Percentiles rank a stretch among this genome's conserved stretches.
These are phyloP conservation scores for Candida maesae DNA, from an alignment of 805 yeast genomes.

Conservation along the genomic window DNA sequence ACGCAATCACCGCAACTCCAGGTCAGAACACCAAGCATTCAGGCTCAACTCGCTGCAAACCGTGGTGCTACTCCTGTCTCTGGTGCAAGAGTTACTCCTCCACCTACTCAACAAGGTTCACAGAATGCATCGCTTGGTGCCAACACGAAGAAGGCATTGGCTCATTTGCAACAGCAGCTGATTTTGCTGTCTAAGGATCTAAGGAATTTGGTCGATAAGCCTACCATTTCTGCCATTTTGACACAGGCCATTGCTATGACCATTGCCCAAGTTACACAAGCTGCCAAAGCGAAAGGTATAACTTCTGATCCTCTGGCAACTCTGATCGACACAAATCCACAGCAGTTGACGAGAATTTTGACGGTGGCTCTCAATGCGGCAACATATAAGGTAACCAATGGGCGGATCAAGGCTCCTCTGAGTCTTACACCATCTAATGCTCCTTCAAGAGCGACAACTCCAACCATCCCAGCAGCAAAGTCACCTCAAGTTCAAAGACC, in stretches of 20 bases:
- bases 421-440: constrained; percentile 25
- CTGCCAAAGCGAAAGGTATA: constrained; percentile 81
- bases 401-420: constrained; percentile 43
- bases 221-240: constrained; percentile 75
- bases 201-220: constrained; percentile 70
- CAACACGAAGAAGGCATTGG: constrained; percentile 57
- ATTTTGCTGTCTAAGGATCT: constrained; percentile 70
- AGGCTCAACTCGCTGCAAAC: constrained; percentile 31
- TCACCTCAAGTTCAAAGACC: constrained; percentile 2
- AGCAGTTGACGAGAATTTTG: constrained; percentile 70
- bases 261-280: constrained; percentile 83
- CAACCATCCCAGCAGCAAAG: too few species aligned
- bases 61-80: constrained; percentile 24
- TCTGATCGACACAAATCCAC: constrained; percentile 76
- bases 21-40: constrained; percentile 25
- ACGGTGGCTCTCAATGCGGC: constrained; percentile 82
- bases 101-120: constrained; percentile 25
- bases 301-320: constrained; percentile 75
- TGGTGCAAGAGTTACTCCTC: constrained; percentile 25
- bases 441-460: constrained; percentile 16
- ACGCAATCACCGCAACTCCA: constrained; percentile 2
- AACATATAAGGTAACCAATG: constrained; percentile 56
- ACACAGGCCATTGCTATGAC: constrained; percentile 93
- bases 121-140: constrained; percentile 31
- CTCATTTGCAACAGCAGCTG: constrained; percentile 82